Evolutionary conservation across 179 eudicot genomes (phyloP), one percentile per base, ranked within the genome.

Genomic region (Carnegiea gigantea): DNA sequence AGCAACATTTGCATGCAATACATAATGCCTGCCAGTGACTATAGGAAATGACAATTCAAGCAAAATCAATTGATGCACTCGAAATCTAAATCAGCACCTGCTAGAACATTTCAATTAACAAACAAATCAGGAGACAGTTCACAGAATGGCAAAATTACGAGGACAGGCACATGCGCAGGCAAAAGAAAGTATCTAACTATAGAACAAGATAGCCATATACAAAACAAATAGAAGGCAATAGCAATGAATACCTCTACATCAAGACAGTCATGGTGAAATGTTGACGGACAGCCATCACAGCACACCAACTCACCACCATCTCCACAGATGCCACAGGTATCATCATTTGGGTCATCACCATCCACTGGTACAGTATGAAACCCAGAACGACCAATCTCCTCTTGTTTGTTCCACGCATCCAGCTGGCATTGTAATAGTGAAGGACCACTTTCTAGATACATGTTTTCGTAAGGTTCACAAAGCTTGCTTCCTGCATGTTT

Each of bases 281-380:
- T 93, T 68, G 99, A 91, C 8, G 99, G 98, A 82, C 98, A 96
- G 48, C 97, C 84, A 89, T 96, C 99, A 81, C 99, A 96, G 82
- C 99, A 96, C 81, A 94, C 91, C 87, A 96, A 89, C 80, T 94
- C 87, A 65, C 99, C 99, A 82, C 99, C 99, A 88, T 96, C 99
- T 80, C 95, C 99, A 68, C 99, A 96, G 62, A 89, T 87, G 78
- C 91, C 95, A 85, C 99, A 96, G 4, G 97, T 96, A 79, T 96
- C 99, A 78, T 96, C 99, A 86, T 96, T 94, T 75, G 97, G 97
- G 77, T 96, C 99, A 76, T 86, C 93, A 38, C 83, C 93, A 70
- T 89, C 87, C 78, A 92, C 87, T 48, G 85, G 86, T n/a, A 92
- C 92, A n/a, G 36, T 73, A 83, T 88, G 89, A 82, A 91, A 91